Conservation (phyloP, 2,329 filamentous ascomycete species). For the Alternaria sp. region DNA sequence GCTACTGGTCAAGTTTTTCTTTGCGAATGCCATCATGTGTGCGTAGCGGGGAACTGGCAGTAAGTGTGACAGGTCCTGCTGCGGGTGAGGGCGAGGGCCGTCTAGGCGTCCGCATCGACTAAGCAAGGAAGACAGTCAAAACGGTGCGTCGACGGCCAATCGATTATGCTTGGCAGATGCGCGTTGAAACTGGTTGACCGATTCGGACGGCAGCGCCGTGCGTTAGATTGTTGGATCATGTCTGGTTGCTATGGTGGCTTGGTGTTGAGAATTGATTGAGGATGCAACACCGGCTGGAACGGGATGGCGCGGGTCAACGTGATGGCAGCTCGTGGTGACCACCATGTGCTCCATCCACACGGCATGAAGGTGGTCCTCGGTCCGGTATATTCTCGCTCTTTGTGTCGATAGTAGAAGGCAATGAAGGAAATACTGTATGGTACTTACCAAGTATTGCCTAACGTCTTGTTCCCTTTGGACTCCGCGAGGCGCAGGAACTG, state of each 20-base stretch:
- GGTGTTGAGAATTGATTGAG: constrained; percentile 35
- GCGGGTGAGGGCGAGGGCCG: constrained; percentile 43
- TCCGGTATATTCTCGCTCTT: constrained; percentile 32
- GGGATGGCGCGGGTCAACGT: constrained; percentile 26
- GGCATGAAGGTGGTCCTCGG: constrained; percentile 24
- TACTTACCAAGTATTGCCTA: constrained; percentile 91
- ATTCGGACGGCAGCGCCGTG: constrained; percentile 27
- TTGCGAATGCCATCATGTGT: constrained; percentile 29
- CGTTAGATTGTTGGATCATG: constrained; percentile 30
- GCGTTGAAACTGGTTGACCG: constrained; percentile 41
- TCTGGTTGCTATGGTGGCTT: constrained; percentile 29
- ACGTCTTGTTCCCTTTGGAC: constrained; percentile 83
- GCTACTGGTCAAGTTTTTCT: constrained; percentile 14
- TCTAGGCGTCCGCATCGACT: constrained; percentile 38
- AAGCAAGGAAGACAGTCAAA: constrained; percentile 40
- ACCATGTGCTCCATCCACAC: constrained; percentile 17
- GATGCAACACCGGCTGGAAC: constrained; percentile 22
- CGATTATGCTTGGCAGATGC: constrained; percentile 41
- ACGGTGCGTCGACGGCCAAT: constrained; percentile 37
- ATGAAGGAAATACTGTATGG: constrained; percentile 11
- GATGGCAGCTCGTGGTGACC: constrained; percentile 17
- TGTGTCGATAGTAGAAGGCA: constrained; percentile 17
- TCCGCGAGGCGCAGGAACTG: constrained; percentile 94
- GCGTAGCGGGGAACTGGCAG: constrained; percentile 28
- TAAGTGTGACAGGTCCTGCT: constrained; percentile 46